Evolutionary conservation across 2,329 filamentous ascomycete genomes (phyloP).

Genomic region (Trichophyton schoenleinii): DNA sequence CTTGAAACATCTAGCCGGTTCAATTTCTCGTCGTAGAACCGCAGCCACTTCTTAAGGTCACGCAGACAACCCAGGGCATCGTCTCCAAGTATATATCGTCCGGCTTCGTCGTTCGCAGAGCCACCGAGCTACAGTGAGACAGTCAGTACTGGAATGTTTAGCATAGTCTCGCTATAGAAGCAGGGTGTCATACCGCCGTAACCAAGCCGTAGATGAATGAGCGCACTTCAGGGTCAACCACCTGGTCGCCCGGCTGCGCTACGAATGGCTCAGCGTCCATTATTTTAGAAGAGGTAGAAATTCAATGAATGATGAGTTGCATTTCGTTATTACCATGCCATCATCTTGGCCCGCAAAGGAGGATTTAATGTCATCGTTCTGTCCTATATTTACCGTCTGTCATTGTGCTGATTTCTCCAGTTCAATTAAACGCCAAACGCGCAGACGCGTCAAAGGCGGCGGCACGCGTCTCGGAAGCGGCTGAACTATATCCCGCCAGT

Average conservation of each 20-base stretch:
- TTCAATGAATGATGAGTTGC: neutral
- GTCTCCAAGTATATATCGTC: slow-evolving; percentile 78
- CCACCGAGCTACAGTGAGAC: slow-evolving; percentile 60
- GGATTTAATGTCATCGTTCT: neutral
- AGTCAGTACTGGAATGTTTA: neutral
- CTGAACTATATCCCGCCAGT: neutral
- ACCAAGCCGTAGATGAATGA: slow-evolving; percentile 89
- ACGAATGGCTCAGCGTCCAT: slow-evolving; percentile 32
- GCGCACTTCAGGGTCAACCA: slow-evolving; percentile 82
- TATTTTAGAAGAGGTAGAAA: slow-evolving; percentile 9
- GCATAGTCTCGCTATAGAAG: neutral
- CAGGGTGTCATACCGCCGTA: slow-evolving; percentile 61
- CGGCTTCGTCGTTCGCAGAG: slow-evolving; percentile 63
- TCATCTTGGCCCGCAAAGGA: neutral
- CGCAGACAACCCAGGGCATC: slow-evolving; percentile 84
- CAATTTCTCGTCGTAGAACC: slow-evolving; percentile 82
- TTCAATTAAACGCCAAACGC: slow-evolving; percentile 2
- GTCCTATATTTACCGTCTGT: neutral
- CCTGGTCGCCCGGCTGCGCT: slow-evolving; percentile 27
- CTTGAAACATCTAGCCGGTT: slow-evolving; percentile 91
- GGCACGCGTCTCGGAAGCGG: neutral
- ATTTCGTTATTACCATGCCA: neutral
- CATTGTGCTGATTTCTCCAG: neutral
- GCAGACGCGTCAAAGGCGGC: neutral
- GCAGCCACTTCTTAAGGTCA: slow-evolving; percentile 90